These are phyloP conservation scores for Exophiala xenobiotica DNA, from an alignment of 2,329 filamentous ascomycete species.

Conservation along the genomic window DNA sequence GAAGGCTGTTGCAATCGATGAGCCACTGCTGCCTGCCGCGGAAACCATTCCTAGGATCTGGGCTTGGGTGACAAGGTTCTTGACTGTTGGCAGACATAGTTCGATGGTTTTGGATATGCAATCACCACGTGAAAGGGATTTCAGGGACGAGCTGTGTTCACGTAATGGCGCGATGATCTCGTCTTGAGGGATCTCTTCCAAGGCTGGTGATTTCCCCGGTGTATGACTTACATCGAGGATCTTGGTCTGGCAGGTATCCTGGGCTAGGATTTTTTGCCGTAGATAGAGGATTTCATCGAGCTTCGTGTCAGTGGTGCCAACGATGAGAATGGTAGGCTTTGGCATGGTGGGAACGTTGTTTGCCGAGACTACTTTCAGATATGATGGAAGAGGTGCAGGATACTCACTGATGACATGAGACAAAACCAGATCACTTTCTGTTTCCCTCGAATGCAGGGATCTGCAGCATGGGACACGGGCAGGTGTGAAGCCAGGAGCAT, in stretches of 20 bases:
- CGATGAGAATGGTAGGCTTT: slow-evolving; percentile 49
- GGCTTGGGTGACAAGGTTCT: slow-evolving; percentile 38
- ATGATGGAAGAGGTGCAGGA: neutral
- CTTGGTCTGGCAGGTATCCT: slow-evolving; percentile 39
- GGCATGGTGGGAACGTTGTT: slow-evolving; percentile 25
- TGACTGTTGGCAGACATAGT: slow-evolving; percentile 47
- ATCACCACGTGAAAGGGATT: slow-evolving; percentile 51
- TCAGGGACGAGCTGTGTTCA: slow-evolving; percentile 35
- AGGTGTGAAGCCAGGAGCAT: neutral
- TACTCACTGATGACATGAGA: neutral
- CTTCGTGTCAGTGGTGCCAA: slow-evolving; percentile 68
- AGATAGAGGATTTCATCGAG: slow-evolving; percentile 59
- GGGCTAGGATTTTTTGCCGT: slow-evolving; percentile 45
- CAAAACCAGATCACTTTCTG: no score
- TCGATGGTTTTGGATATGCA: slow-evolving; percentile 57
- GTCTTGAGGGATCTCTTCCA: slow-evolving; percentile 42
- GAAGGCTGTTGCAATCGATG: slow-evolving; percentile 58
- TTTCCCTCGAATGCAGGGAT: neutral
- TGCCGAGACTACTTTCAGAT: neutral
- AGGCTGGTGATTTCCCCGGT: slow-evolving; percentile 22
- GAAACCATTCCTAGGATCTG: slow-evolving; percentile 58
- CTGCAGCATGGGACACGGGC: neutral
- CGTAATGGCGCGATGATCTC: slow-evolving; percentile 43
- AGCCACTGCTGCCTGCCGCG: slow-evolving; percentile 64
- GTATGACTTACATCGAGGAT: slow-evolving; percentile 59